Base-by-base conservation (phyloP, 805 yeast species). In the Suhomyces prunicola region DNA sequence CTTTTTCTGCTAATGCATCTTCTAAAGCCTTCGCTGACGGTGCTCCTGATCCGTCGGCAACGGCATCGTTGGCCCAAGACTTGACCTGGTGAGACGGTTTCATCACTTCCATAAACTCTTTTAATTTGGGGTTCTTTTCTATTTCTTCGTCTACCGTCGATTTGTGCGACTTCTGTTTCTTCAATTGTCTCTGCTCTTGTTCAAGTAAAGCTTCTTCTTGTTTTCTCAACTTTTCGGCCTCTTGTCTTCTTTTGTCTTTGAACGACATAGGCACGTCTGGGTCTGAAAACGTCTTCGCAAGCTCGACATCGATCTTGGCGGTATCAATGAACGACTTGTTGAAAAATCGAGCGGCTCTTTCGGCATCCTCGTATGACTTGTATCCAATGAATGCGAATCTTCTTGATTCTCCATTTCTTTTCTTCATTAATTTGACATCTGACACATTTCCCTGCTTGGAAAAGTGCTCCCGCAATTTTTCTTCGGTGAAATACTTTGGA, bases 371-470 rank as follows among this genome's bases (percentile, higher is more conserved):
- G 17, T 71, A 76, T n/a, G 84, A 76, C 61, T 84, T 86, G 69
- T 81, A 94, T 0, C 99, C 99, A 49, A 94, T 76, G 62, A 94
- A 94, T 6, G 97, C 98, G 76, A 94, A 94, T 60, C 96, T 78
- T 70, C 99, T 83, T 8, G 96, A 88, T 62, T 86, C 87, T 24
- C 99, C 99, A 59, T 82, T 83, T 60, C 87, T 78, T 58, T 87
- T 89, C 61, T 82, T 86, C 81, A 91, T 81, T 36, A 94, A 76
- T 68, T 88, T 90, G 39, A 90, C 92, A 79, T 94, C 99, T 0
- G 97, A 89, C 27, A 92, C 90, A 48, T 78, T 76, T 9, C 90
- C 88, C 51, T 78, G 72, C 54, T 70, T 67, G 48, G 71, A 67
- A 64, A 93, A 93, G 64, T 85, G 90, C 29, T 79, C 81, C 56